Conservation (phyloP, 2,329 filamentous ascomycete species). For the Ustulina deusta region DNA sequence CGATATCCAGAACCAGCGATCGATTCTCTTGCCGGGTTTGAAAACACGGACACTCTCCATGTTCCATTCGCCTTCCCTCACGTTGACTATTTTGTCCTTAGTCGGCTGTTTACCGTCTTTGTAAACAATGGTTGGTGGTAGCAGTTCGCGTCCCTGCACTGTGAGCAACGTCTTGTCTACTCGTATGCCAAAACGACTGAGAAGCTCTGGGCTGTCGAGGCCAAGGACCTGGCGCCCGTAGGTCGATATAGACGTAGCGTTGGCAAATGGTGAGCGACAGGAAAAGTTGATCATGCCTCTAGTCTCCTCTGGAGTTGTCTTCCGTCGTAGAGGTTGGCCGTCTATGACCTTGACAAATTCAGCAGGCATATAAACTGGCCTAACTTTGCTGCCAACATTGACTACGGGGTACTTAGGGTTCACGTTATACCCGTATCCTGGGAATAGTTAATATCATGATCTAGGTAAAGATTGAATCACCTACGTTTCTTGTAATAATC, state of each 20-base stretch:
- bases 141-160: constrained; percentile 77
- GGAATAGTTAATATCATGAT: constrained; percentile 33
- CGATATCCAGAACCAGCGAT: constrained; percentile 64
- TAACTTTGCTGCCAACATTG: constrained; percentile 70
- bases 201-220: constrained; percentile 60
- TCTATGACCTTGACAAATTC: constrained; percentile 73
- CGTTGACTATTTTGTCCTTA: constrained; percentile 51
- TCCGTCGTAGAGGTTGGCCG: constrained; percentile 72
- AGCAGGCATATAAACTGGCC: constrained; percentile 73
- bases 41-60: constrained; percentile 69
- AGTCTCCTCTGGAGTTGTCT: constrained; percentile 71
- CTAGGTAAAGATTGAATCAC: constrained; percentile 36
- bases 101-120: constrained; percentile 40
- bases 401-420: constrained; percentile 67
- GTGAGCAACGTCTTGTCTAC: constrained; percentile 74
- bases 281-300: constrained; percentile 78
- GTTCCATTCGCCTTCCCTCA: constrained; percentile 75
- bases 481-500: constrained; percentile 61
- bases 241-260: constrained; percentile 73
- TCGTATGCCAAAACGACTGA: constrained; percentile 69
- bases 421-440: constrained; percentile 47
- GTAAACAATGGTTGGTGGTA: constrained; percentile 72
- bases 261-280: constrained; percentile 73
- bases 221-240: constrained; percentile 69
- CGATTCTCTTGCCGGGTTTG: constrained; percentile 60